Base-by-base conservation (phyloP, 2,329 filamentous ascomycete species). In the Triangularia setosa region DNA sequence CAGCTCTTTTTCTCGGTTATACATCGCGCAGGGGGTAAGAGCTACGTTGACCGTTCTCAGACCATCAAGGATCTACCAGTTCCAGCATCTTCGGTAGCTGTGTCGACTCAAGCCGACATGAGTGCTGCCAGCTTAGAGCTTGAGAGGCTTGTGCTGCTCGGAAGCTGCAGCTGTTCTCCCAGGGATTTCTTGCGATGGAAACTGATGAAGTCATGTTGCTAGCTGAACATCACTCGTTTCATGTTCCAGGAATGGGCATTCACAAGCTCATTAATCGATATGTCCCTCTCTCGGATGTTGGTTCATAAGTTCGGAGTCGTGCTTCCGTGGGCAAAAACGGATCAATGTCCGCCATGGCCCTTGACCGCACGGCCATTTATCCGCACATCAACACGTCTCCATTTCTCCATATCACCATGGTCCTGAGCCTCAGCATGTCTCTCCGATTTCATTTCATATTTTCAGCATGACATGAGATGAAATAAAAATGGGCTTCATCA, bases 401-500 rank as follows among this genome's bases (percentile, higher is more conserved):
- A 21, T 48, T 48, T 48, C 40, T 48, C 40, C 40, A 9, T 48
- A 9, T 6, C 5, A 12, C 30, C 30, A 52, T 3, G 6, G 3
- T 52, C 23, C 8, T 55, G 23, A 24, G 21, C 8, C 52, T 55
- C 52, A 55, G 12, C n/a, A 62, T 62, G 62, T 52, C 64, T 35
- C 56, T 56, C 25, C 35, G 9, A 40, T 14, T 48, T 23, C 40
- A 48, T 14, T n/a, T 40, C 16, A 3, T n/a, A 1, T 40, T 9
- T n/a, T n/a, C n/a, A n/a, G n/a, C n/a, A n/a, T n/a, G 35, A 40
- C 14, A 40, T n/a, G 40, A 48, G 40, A 48, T 48, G 40, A 48
- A 48, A 48, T 7, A 8, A 48, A 48, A 14, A 48, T 48, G 40
- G 40, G 40, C 40, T 8, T 48, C 40, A 21, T 48, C 40, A 48